phyloP scores from a whole-genome alignment of 148 eudicot species.

The Camellia lanceoleosa region DNA sequence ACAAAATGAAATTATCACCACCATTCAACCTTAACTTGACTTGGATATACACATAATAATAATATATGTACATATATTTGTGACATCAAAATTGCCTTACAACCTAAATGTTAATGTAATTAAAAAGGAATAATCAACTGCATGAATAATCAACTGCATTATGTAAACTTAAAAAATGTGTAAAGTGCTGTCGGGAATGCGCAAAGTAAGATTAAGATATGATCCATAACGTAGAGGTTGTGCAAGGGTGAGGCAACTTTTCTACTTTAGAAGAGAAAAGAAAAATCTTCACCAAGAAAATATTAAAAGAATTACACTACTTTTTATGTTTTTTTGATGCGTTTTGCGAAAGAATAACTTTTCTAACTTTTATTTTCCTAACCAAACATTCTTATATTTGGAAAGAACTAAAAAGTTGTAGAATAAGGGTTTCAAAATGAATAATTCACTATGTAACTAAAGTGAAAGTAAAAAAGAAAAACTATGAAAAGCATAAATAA shows the following conservation, averaged over 20 bases:
- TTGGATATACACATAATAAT: neutral
- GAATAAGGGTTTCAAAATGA: slow-evolving; percentile 10
- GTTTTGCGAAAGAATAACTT: slow-evolving; percentile 33
- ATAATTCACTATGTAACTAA: neutral
- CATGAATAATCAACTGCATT: neutral
- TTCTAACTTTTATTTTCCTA: slow-evolving; percentile 28
- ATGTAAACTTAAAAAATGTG: neutral
- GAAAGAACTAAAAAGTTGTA: slow-evolving; percentile 28
- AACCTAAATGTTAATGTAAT: neutral
- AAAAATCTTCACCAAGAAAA: slow-evolving; percentile 44
- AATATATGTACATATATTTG: neutral
- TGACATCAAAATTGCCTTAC: no score
- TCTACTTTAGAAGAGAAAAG: slow-evolving; percentile 40
- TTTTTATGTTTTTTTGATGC: slow-evolving; percentile 45
- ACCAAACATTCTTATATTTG: slow-evolving; percentile 44
- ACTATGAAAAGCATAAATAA: slow-evolving; percentile 16
- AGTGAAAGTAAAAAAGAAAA: slow-evolving; percentile 16
- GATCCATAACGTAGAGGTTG: slow-evolving; percentile 50
- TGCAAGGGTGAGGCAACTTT: slow-evolving; percentile 59
- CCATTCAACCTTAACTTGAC: neutral
- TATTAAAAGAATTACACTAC: slow-evolving; percentile 44
- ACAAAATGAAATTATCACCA: neutral
- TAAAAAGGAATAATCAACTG: neutral
- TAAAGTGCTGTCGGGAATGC: slow-evolving; percentile 4
- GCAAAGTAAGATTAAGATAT: slow-evolving; percentile 27